Percentiles rank a stretch among this genome's conserved stretches.
Evolutionary conservation across 371 early-diverging fungal genomes (phyloP).

Genomic region (Mortierella sp.): DNA sequence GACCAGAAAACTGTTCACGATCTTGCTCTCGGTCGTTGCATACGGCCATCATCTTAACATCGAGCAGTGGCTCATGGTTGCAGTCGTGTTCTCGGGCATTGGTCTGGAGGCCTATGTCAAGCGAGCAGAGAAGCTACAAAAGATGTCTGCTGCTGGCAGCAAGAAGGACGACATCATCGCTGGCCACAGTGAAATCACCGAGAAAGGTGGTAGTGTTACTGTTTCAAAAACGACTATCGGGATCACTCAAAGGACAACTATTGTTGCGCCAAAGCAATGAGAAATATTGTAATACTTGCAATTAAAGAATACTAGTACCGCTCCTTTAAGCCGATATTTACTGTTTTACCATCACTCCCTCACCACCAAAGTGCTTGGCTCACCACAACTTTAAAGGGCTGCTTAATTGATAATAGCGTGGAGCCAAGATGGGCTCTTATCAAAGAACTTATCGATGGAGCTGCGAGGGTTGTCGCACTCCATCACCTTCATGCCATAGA

Average conservation of each 20-base stretch:
- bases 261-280: conserved; percentile 28
- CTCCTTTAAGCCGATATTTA: too few species aligned
- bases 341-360: too few species aligned
- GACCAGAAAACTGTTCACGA: conserved; percentile 96
- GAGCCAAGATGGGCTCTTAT: too few species aligned
- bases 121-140: conserved; percentile 53
- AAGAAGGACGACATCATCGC: background rate
- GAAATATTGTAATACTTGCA: too few species aligned
- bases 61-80: conserved; percentile 92
- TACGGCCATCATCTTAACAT: conserved; percentile 81
- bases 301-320: too few species aligned
- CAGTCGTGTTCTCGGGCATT: conserved; percentile 87
- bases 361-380: too few species aligned
- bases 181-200: background rate
- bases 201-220: background rate
- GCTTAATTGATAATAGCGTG: too few species aligned
- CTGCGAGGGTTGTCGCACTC: background rate
- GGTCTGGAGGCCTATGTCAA: conserved; percentile 82
- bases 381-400: too few species aligned
- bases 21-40: conserved; percentile 91
- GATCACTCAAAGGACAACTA: conserved; percentile 27
- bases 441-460: background rate
- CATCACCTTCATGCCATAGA: too few species aligned
- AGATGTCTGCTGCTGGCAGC: conserved; percentile 18
- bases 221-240: conserved; percentile 6